These are phyloP conservation scores for Ananas comosus DNA, from an alignment of 176 grass and related monocot species.

Conservation along the genomic window DNA sequence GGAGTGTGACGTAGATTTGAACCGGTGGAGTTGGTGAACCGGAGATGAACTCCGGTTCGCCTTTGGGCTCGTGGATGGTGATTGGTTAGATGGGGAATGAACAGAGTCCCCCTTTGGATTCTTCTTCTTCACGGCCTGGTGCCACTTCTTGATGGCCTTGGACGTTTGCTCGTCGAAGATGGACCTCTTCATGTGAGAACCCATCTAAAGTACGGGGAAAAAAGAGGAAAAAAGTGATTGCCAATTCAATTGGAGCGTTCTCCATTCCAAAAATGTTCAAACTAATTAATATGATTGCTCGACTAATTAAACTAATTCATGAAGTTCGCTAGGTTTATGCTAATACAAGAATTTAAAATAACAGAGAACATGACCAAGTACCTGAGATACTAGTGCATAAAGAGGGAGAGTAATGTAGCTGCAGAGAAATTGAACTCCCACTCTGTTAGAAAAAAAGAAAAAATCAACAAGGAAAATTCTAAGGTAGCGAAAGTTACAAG, in stretches of 20 bases:
- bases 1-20: slow-evolving; percentile 14
- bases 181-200: slow-evolving; percentile 87
- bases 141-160: slow-evolving; percentile 92
- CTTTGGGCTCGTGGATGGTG: neutral
- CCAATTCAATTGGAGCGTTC: too few species aligned
- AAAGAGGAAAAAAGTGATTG: neutral
- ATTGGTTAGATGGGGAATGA: neutral
- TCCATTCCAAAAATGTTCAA: too few species aligned
- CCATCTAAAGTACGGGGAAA: slow-evolving; percentile 41
- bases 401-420: slow-evolving; percentile 75
- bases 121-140: slow-evolving; percentile 73
- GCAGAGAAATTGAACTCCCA: slow-evolving; percentile 65
- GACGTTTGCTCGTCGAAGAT: slow-evolving; percentile 96
- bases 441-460: slow-evolving; percentile 24
- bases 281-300: neutral
- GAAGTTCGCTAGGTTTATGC: neutral
- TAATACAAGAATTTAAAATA: slow-evolving; percentile 3
- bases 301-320: neutral
- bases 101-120: slow-evolving; percentile 10
- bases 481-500: neutral
- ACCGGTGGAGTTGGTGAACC: neutral
- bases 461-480: neutral
- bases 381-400: slow-evolving; percentile 63
- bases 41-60: slow-evolving; percentile 3
- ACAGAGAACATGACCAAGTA: neutral